A percentile compares a stretch with the other conserved stretches of the same genome.
phyloP scores from a whole-genome alignment of 306 rosid species.

The Pyrus betulifolia region DNA sequence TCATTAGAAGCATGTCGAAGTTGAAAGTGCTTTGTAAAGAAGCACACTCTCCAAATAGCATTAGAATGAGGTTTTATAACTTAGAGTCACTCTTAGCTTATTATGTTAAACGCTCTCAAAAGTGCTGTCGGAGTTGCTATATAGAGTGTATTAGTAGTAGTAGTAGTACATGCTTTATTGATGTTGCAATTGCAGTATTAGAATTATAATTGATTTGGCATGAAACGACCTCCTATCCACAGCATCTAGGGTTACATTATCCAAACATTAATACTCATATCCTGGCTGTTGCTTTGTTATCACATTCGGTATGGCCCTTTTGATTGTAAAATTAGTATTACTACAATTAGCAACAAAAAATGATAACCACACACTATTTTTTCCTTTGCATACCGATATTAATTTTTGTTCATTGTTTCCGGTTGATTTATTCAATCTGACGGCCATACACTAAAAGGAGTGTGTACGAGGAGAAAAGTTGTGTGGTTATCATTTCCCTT shows the following conservation, averaged over 20 bases:
- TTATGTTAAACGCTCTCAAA: neutral
- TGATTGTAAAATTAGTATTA: neutral
- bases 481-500: neutral
- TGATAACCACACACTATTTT: neutral
- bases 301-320: neutral
- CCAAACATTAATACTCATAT: neutral
- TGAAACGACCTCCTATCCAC: neutral
- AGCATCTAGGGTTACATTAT: neutral
- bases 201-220: neutral
- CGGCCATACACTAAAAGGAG: neutral
- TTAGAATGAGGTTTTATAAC: neutral
- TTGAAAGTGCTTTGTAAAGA: neutral
- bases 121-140: neutral
- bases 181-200: no score
- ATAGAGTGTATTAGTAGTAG: no score
- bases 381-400: neutral
- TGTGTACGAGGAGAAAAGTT: neutral
- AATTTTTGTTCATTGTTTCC: no score
- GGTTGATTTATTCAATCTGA: no score
- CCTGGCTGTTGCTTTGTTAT: slow-evolving; percentile 3
- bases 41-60: neutral
- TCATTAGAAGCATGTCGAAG: neutral
- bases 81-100: neutral
- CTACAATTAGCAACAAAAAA: neutral
- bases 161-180: no score